Evolutionary conservation across 1,284 basidiomycete species (phyloP).

Genomic region (Porodaedalea pini): DNA sequence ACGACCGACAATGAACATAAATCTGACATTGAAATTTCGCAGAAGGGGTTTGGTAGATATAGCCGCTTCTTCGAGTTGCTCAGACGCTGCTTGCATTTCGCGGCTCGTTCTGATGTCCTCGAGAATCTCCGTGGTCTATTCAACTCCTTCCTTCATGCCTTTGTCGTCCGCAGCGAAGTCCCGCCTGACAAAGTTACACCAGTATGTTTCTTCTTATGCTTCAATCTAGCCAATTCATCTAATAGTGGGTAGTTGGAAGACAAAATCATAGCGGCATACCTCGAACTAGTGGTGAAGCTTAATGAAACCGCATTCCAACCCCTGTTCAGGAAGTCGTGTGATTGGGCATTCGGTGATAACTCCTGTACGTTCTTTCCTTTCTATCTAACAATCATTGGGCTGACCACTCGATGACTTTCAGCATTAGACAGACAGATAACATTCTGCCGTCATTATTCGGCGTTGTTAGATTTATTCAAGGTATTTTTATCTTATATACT

Average conservation of each 20-base stretch:
- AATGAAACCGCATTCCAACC: conserved; percentile 93
- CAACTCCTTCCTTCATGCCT: conserved; percentile 78
- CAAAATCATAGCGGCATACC: conserved; percentile 71
- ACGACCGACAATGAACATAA: no score
- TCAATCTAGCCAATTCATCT: neutral
- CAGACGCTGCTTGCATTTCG: conserved; percentile 60
- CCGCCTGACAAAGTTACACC: conserved; percentile 31
- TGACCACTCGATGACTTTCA: conserved; percentile 8
- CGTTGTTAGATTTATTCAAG: conserved; percentile 83
- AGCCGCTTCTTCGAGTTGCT: conserved; percentile 67
- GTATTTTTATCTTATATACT: conserved; percentile 35
- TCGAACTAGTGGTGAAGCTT: conserved; percentile 88
- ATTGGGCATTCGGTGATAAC: conserved; percentile 84
- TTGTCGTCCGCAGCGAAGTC: conserved; percentile 56
- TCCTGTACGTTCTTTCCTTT: conserved; percentile 40
- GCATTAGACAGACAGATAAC: conserved; percentile 53
- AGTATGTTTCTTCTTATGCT: conserved; percentile 30
- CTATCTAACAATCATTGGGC: neutral
- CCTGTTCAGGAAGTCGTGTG: conserved; percentile 86
- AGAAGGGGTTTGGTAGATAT: conserved; percentile 34
- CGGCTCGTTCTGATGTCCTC: conserved; percentile 61
- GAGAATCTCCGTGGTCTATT: conserved; percentile 74
- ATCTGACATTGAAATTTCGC: conserved; percentile 7
- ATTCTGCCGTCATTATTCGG: conserved; percentile 70
- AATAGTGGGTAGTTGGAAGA: conserved; percentile 43